Evolutionary conservation across 345 rosid species (phyloP), one percentile per base, ranked within the genome.

Genomic region (Euphorbia lathyris): DNA sequence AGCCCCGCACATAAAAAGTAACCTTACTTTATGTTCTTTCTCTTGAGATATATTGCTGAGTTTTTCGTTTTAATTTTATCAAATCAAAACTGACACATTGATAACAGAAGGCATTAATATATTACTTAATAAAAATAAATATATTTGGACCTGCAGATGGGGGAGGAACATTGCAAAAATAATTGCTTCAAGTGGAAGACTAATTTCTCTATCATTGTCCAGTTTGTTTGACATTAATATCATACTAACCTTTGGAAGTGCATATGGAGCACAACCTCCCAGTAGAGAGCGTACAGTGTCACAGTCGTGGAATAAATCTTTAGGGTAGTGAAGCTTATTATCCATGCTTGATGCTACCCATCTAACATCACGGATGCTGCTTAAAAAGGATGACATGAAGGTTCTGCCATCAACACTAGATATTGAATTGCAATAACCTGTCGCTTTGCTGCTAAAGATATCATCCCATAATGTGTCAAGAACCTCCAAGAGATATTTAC

Each of bases 291-390:
- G 88, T 73, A 94, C 95, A 45, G 84, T 80, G 78, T 90, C 96
- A 79, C 93, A 89, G 56, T 91, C 96, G 70, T 86, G 79, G 78
- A 87, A 94, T 69, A 94, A 77, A 58, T 88, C 89, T 65, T 72
- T 83, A 51, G 98, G 88, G 78, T 67, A 76, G 79, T 91, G 90
- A 82, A 94, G 88, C 75, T 79, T 61, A 77, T 79, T 68, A 80
- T 90, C 93, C 84, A 88, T 76, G 81, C 83, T 84, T 23, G 97
- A 94, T 25, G 66, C 88, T 69, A 90, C 81, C 98, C 98, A 94
- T 45, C 67, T 81, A 63, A 74, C 73, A 68, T 81, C 88, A 79
- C 84, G 73, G 67, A 94, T 76, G 68, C 72, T 81, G 77, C 80
- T 79, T 78, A 90, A 61, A 80, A 91, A 94, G 51, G 96, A 87